Evolutionary conservation across 331 rosid genomes (phyloP).

Genomic region (Phaseolus coccineus): DNA sequence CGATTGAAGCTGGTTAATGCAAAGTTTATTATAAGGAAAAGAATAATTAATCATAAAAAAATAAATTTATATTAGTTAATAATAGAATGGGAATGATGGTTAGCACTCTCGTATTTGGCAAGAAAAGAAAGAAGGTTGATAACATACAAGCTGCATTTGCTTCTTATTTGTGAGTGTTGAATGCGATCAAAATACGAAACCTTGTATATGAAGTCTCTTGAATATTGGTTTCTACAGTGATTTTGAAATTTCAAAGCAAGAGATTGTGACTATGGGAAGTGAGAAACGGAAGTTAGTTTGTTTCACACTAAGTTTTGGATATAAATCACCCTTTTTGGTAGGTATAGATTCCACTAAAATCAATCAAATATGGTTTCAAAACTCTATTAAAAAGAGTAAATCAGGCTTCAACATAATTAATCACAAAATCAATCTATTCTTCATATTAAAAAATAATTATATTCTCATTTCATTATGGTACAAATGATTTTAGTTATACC

Average conservation of each 20-base stretch:
- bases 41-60: background rate
- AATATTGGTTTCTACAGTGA: background rate
- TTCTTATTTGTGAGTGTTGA: background rate
- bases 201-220: background rate
- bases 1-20: background rate
- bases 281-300: conserved; percentile 16
- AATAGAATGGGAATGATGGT: background rate
- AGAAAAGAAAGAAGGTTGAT: background rate
- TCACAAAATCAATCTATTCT: too few relatives aligned
- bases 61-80: background rate
- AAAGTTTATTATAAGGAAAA: background rate
- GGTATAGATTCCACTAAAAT: conserved; percentile 4
- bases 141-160: background rate
- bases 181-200: conserved; percentile 5
- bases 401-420: too few relatives aligned
- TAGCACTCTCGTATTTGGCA: background rate
- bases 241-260: conserved; percentile 30
- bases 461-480: too few relatives aligned
- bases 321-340: background rate
- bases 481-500: too few relatives aligned
- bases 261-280: background rate
- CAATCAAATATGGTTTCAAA: too few relatives aligned
- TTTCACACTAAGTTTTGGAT: conserved; percentile 4
- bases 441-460: too few relatives aligned
- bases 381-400: too few relatives aligned